Evolutionary conservation across 495 filamentous ascomycete genomes (phyloP).

Genomic region (Xylaria intraflava): DNA sequence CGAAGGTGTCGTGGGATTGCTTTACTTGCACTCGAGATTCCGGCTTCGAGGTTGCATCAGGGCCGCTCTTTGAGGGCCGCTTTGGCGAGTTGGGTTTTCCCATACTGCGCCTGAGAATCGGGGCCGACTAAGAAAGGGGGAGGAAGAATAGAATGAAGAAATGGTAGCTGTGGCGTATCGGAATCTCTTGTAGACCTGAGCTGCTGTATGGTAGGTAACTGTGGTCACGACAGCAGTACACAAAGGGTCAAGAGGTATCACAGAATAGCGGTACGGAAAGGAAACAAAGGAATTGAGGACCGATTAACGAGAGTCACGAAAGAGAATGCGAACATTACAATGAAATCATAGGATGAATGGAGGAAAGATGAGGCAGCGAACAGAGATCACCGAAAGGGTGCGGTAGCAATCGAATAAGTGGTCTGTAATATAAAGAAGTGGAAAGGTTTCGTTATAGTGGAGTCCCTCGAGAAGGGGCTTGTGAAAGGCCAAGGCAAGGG

Average conservation of each 20-base stretch:
- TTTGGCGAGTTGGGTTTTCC: constrained; percentile 37
- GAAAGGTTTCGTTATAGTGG: too few species aligned
- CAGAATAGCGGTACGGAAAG: constrained; percentile 2
- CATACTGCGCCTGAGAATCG: constrained; percentile 24
- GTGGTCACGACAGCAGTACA: neutral
- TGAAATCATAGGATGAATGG: constrained; percentile 22
- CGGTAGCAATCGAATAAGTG: constrained; percentile 26
- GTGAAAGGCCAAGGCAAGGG: constrained; percentile 1
- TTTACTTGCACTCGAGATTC: constrained; percentile 20
- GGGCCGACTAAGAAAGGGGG: neutral
- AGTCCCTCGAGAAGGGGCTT: too few species aligned
- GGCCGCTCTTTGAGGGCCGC: constrained; percentile 29
- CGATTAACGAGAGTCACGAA: constrained; percentile 41
- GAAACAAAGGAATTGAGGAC: constrained; percentile 15
- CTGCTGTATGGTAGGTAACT: too few species aligned
- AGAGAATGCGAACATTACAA: constrained; percentile 41
- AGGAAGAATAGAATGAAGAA: constrained; percentile 2
- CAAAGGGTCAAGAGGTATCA: constrained; percentile 5
- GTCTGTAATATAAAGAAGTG: too few species aligned
- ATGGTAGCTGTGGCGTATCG: constrained; percentile 19
- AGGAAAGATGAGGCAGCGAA: constrained; percentile 18
- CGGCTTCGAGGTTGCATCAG: constrained; percentile 19
- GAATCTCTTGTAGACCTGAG: neutral
- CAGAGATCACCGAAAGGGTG: constrained; percentile 31
- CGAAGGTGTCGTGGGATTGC: constrained; percentile 48